A percentile compares a stretch with the other conserved stretches of the same genome.
phyloP scores from a whole-genome alignment of 78 protist species.

The Speleostelium caveatum region DNA sequence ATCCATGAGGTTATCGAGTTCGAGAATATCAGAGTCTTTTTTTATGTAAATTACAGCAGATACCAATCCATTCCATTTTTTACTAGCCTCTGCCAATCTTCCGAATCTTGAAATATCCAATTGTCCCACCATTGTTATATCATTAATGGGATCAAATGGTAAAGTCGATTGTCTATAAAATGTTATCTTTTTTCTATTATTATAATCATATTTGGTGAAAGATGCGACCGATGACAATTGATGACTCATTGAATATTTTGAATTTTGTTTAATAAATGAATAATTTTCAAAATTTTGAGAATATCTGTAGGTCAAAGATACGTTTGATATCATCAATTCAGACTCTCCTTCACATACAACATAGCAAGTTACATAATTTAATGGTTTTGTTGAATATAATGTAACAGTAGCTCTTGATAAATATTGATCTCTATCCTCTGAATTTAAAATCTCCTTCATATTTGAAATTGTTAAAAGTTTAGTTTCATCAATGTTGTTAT shows the following conservation, averaged over 20 bases:
- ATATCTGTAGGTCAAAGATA: not conserved
- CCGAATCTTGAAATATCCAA: not conserved
- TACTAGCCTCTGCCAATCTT: not conserved
- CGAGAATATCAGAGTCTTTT: not conserved
- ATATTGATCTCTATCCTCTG: not conserved
- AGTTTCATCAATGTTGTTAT: not conserved
- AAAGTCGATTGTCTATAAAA: not conserved
- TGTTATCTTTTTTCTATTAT: not conserved
- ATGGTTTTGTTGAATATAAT: not conserved
- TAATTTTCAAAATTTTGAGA: not conserved
- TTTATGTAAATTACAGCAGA: not conserved
- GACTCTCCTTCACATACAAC: not conserved
- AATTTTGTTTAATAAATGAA: not conserved
- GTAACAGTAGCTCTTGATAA: not conserved
- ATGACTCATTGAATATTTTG: too few relatives aligned
- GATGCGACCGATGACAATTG: not conserved
- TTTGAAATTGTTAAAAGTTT: not conserved
- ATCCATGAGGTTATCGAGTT: not conserved
- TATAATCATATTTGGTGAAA: not conserved
- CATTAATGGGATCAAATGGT: not conserved
- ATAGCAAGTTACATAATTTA: not conserved
- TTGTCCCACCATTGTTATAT: not conserved
- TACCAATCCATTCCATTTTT: slow-evolving; percentile 3
- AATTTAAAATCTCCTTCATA: not conserved
- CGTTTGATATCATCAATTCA: not conserved